Evolutionary conservation across 768 basidiomycete species (phyloP), one percentile per base, ranked within the genome.

Genomic region (Auriscalpium orientale): DNA sequence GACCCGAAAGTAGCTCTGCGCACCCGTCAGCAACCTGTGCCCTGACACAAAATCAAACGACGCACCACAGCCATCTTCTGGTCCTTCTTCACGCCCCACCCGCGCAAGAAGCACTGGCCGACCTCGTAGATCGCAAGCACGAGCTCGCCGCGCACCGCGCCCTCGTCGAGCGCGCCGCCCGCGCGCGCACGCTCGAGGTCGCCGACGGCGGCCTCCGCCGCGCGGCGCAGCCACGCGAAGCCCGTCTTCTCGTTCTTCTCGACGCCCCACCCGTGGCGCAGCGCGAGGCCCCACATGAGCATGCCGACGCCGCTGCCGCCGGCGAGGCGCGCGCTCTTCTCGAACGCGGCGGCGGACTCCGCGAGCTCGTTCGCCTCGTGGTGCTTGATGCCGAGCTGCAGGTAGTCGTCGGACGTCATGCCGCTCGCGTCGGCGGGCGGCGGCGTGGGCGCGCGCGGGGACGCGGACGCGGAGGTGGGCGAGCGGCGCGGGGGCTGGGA

Each of bases 111-210:
- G 66, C 90, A 92, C 68, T 91, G 89, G 1, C 90, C 93, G 4
- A 95, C 90, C 71, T 95, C 93, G 65, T 93, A 91, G 47, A 95
- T 88, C 0, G 93, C 91, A 20, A 95, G 76, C 18, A 93, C 85
- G 13, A 95, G 79, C 68, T 95, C 92, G 21, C 77, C 82, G 72
- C 76, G 77, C 16, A 87, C 81, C 0, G 79, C 81, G 46, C 71
- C 73, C 8, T 71, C 68, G 55, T 87, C 83, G 46, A 76, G 70
- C 18, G 3, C 49, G 13, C 49, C 49, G 8, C 81, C 82, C 11
- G 69, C 70, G 60, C 82, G 76, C 33, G 81, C 81, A 55, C 72
- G 75, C 66, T 90, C 90, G 52, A 94, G 71, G 66, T 92, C 88
- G 13, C 75, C 80, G 22, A 92, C 83, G 6, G 91, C 91, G 49